Conservation (phyloP, 2,329 filamentous ascomycete species). For the Teratosphaeria epicoccoides region DNA sequence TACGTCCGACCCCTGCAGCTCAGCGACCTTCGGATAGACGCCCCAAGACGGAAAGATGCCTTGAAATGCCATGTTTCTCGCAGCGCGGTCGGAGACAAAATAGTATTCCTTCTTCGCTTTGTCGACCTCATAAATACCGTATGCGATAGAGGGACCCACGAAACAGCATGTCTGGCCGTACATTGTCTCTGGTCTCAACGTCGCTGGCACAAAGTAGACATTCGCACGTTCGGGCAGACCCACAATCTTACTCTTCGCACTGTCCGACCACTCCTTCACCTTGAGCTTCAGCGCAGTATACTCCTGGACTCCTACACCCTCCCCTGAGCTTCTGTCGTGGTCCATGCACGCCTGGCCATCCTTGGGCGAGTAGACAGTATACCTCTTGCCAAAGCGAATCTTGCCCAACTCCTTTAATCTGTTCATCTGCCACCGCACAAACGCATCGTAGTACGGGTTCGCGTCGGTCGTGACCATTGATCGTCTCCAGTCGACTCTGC, state of each 20-base stretch:
- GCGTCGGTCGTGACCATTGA: constrained; percentile 91
- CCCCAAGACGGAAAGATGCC: constrained; percentile 71
- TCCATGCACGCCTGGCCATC: constrained; percentile 82
- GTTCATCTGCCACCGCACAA: constrained; percentile 96
- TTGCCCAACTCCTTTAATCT: constrained; percentile 79
- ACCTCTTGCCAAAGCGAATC: constrained; percentile 86
- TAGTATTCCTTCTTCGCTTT: constrained; percentile 56
- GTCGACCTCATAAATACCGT: constrained; percentile 70
- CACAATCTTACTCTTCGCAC: constrained; percentile 59
- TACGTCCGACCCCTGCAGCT: constrained; percentile 66
- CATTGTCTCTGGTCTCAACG: constrained; percentile 93
- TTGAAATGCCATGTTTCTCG: constrained; percentile 95
- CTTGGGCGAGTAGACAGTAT: constrained; percentile 87
- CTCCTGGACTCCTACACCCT: constrained; percentile 76
- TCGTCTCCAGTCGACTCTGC: constrained; percentile 84
- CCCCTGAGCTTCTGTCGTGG: constrained; percentile 70
- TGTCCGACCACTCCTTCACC: constrained; percentile 77
- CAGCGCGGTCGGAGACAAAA: constrained; percentile 69
- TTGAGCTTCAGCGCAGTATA: constrained; percentile 89
- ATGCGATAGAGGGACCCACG: constrained; percentile 78
- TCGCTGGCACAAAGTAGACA: constrained; percentile 85
- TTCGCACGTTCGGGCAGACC: constrained; percentile 68
- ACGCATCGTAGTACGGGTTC: constrained; percentile 93
- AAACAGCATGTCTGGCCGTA: constrained; percentile 97
- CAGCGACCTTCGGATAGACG: constrained; percentile 60